Evolutionary conservation across 805 yeast species (phyloP).

Genomic region (Dipodascopsis uninucleata): DNA sequence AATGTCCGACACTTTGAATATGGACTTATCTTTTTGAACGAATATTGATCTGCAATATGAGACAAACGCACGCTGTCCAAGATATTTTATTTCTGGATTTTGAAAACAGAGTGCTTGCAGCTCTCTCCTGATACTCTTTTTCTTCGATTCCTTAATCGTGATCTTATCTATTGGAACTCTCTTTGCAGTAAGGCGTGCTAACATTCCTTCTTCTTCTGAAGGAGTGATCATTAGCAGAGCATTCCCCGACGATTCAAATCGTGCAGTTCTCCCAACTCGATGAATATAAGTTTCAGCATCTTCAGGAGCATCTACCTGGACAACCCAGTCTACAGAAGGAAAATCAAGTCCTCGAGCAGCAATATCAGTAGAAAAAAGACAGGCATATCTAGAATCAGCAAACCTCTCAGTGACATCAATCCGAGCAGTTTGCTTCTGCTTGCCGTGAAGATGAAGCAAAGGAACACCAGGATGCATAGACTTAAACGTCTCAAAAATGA

Average conservation of each 20-base stretch:
- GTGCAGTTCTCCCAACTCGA: conserved; percentile 98
- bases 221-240: conserved; percentile 81
- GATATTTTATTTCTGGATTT: conserved; percentile 84
- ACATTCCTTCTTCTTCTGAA: conserved; percentile 72
- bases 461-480: conserved; percentile 90
- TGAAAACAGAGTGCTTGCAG: conserved; percentile 86
- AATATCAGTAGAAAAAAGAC: conserved; percentile 94
- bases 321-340: conserved; percentile 98
- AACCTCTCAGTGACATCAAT: conserved; percentile 92
- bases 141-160: conserved; percentile 69
- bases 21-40: conserved; percentile 81
- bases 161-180: conserved; percentile 68
- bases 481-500: conserved; percentile 79
- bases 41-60: conserved; percentile 83
- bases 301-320: conserved; percentile 99
- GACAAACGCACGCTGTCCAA: conserved; percentile 93
- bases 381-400: conserved; percentile 85
- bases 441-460: conserved; percentile 92
- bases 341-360: conserved; percentile 99
- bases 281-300: conserved; percentile 99
- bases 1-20: conserved; percentile 70
- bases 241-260: conserved; percentile 83
- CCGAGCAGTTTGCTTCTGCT: conserved; percentile 97
- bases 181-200: conserved; percentile 56
- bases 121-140: conserved; percentile 72